Conservation (phyloP, 495 filamentous ascomycete species). For the Lepraria neglecta region DNA sequence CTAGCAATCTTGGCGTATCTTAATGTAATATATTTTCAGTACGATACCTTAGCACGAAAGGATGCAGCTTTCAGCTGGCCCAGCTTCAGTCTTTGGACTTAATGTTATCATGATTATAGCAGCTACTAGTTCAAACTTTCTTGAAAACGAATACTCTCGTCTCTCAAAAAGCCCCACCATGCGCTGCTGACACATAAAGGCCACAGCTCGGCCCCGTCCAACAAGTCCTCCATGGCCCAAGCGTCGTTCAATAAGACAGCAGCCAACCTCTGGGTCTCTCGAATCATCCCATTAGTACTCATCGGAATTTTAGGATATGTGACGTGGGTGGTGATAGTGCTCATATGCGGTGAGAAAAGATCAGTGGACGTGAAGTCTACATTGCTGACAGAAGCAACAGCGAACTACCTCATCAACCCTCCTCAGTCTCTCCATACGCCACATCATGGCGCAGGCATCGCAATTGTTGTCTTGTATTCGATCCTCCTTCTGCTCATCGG, state of each 20-base stretch:
- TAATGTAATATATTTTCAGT: background rate
- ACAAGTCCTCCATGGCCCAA: constrained; percentile 8
- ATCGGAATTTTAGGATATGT: constrained; percentile 54
- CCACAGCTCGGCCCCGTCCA: background rate
- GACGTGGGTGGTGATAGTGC: constrained; percentile 54
- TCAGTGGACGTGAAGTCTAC: background rate
- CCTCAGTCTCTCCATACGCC: constrained; percentile 36
- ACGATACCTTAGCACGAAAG: background rate
- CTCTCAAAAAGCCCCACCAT: background rate
- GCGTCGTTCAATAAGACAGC: constrained; percentile 35
- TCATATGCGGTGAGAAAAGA: constrained; percentile 47
- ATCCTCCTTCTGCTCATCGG: constrained; percentile 59
- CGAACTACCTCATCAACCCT: constrained; percentile 56
- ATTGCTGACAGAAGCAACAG: constrained; percentile 35
- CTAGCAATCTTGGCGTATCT: background rate
- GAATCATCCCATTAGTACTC: constrained; percentile 54
- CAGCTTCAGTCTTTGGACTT: too few species aligned
- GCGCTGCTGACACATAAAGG: constrained; percentile 14
- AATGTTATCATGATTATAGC: background rate
- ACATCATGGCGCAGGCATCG: constrained; percentile 53
- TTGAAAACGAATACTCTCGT: background rate
- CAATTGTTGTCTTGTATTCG: constrained; percentile 65
- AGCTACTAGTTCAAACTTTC: background rate
- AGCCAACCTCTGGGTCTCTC: constrained; percentile 48
- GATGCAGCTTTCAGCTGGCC: background rate